A percentile compares a stretch with the other conserved stretches of the same genome.
Conservation (phyloP, 495 filamentous ascomycete species). For the Penicillium egyptiacum region DNA sequence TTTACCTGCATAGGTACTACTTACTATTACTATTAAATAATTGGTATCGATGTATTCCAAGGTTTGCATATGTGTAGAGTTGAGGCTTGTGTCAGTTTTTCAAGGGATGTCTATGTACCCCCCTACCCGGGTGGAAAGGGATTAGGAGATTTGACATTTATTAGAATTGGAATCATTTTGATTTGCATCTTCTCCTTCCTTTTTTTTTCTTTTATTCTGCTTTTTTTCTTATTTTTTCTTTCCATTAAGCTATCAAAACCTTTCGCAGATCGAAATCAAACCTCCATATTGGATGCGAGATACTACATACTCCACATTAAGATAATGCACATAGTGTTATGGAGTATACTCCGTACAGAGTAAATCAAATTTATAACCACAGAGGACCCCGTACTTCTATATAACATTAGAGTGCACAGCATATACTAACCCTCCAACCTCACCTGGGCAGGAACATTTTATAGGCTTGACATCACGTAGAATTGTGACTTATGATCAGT, state of each 20-base stretch:
- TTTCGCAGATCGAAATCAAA: background rate
- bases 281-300: background rate
- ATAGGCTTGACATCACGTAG: background rate
- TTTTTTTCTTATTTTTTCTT: background rate
- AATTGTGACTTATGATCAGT: background rate
- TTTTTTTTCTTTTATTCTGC: background rate
- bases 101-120: background rate
- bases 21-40: too few relatives aligned
- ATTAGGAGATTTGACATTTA: background rate
- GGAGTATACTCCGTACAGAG: background rate
- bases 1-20: too few relatives aligned
- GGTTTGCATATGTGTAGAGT: too few relatives aligned
- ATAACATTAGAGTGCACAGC: too few relatives aligned
- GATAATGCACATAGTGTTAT: too few relatives aligned
- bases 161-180: background rate
- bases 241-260: background rate
- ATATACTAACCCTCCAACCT: too few relatives aligned
- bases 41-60: too few relatives aligned
- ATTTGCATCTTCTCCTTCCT: background rate
- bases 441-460: too few relatives aligned
- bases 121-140: background rate
- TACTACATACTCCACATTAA: background rate
- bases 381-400: background rate
- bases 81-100: background rate
- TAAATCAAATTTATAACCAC: too few relatives aligned